Conservation (phyloP, 2,329 filamentous ascomycete genomes). For the Didymella lethalis region DNA sequence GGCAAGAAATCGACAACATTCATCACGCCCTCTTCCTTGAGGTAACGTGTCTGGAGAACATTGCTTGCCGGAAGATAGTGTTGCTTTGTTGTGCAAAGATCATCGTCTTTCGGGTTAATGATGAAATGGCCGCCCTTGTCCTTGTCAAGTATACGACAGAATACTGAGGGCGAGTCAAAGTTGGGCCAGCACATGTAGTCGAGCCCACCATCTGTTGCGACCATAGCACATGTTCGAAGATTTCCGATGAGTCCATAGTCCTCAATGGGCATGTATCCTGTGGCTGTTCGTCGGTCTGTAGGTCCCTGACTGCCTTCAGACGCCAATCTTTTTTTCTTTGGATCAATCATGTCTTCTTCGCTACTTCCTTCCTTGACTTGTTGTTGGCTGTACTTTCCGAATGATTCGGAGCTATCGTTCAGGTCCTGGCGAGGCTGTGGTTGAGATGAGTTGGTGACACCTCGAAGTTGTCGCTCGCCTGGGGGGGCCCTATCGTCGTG, state of each 20-base stretch:
- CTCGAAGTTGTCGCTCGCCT: constrained; percentile 21
- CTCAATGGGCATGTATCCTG: constrained; percentile 56
- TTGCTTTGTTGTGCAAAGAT: constrained; percentile 74
- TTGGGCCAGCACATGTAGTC: constrained; percentile 85
- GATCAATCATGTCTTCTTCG: constrained; percentile 25
- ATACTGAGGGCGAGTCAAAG: constrained; percentile 79
- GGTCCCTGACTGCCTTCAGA: constrained; percentile 21
- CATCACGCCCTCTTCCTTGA: constrained; percentile 76
- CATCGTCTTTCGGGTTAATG: constrained; percentile 60
- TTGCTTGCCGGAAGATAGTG: constrained; percentile 79
- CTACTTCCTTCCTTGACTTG: background rate
- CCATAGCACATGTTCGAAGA: constrained; percentile 71
- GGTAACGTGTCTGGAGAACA: constrained; percentile 79
- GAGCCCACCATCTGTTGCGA: constrained; percentile 58
- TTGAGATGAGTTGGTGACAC: constrained; percentile 23
- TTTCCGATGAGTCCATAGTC: constrained; percentile 83
- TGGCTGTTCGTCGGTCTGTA: constrained; percentile 32
- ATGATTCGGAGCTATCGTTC: constrained; percentile 22
- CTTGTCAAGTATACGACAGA: constrained; percentile 77
- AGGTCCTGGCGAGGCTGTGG: constrained; percentile 13
- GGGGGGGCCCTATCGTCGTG: constrained; percentile 8
- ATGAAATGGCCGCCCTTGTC: constrained; percentile 77
- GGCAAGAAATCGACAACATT: constrained; percentile 80
- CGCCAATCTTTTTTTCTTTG: constrained; percentile 19
- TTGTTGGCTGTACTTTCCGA: constrained; percentile 18